Conservation (phyloP, 1,139 yeast species). For the Pichia sp. region DNA sequence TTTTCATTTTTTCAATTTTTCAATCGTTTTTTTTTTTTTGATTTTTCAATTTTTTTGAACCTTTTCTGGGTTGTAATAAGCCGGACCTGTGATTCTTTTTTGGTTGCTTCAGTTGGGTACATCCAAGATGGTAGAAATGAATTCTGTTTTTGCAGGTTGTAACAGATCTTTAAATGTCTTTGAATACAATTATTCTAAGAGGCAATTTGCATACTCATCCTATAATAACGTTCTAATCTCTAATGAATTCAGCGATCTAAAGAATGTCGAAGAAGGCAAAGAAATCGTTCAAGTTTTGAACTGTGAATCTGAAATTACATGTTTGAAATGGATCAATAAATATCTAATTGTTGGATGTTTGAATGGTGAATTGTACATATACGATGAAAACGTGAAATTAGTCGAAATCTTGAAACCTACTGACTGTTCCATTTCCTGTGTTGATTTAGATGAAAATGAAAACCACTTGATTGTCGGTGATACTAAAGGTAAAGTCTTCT, state of each 20-base stretch:
- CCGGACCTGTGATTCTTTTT: no score
- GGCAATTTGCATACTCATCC: slow-evolving; percentile 69
- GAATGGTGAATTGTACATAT: slow-evolving; percentile 52
- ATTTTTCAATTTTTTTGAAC: neutral
- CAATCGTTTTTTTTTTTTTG: neutral
- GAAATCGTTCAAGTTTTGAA: no score
- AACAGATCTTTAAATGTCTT: slow-evolving; percentile 65
- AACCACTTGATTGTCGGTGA: slow-evolving; percentile 42
- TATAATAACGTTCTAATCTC: slow-evolving; percentile 67
- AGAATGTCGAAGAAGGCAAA: no score
- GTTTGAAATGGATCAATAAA: slow-evolving; percentile 41
- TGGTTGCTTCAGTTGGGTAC: no score
- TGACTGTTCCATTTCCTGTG: slow-evolving; percentile 38
- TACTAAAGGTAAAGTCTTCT: slow-evolving; percentile 49
- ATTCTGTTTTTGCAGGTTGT: slow-evolving; percentile 71
- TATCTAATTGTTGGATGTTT: slow-evolving; percentile 49
- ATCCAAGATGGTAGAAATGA: slow-evolving; percentile 19
- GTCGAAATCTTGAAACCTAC: slow-evolving; percentile 21
- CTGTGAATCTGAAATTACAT: slow-evolving; percentile 38
- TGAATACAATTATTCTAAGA: slow-evolving; percentile 37
- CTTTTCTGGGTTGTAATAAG: neutral
- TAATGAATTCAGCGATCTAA: neutral
- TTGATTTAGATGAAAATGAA: slow-evolving; percentile 17
- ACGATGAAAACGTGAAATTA: slow-evolving; percentile 32
- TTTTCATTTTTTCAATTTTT: no score